Percentiles rank a stretch among this genome's conserved stretches.
Evolutionary conservation across 2,329 filamentous ascomycete species (phyloP).

Genomic region (Conoideocrella luteorostrata): DNA sequence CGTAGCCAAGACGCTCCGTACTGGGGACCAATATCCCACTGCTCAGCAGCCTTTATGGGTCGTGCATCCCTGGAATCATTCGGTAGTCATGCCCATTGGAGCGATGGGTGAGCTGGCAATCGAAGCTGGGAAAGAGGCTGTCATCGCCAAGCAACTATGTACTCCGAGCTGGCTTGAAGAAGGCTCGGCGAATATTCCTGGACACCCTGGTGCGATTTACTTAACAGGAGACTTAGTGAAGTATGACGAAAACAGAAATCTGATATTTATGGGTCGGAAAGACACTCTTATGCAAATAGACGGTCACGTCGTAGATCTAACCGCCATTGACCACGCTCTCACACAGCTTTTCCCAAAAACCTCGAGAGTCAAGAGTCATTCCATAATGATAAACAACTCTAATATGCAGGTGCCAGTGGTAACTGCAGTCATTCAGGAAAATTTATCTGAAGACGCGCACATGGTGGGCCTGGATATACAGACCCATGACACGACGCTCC

Average conservation of each 20-base stretch:
- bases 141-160: too few relatives aligned
- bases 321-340: slow-evolving; percentile 17
- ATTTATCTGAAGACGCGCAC: background rate
- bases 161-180: slow-evolving; percentile 18
- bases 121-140: slow-evolving; percentile 4
- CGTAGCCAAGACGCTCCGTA: slow-evolving; percentile 12
- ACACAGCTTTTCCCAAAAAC: slow-evolving; percentile 14
- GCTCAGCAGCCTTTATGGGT: slow-evolving; percentile 21
- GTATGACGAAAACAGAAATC: slow-evolving; percentile 15
- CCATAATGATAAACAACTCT: slow-evolving; percentile 15
- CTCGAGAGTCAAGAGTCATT: slow-evolving; percentile 10
- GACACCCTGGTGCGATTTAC: slow-evolving; percentile 16
- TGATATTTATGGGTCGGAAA: slow-evolving; percentile 18
- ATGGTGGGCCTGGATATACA: background rate
- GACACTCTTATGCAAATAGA: slow-evolving; percentile 17
- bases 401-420: slow-evolving; percentile 8
- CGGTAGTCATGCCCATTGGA: slow-evolving; percentile 23
- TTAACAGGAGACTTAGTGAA: slow-evolving; percentile 20
- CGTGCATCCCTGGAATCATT: slow-evolving; percentile 18
- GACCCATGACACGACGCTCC: slow-evolving; percentile 5
- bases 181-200: slow-evolving; percentile 11
- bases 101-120: slow-evolving; percentile 28
- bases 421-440: background rate
- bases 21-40: slow-evolving; percentile 17
- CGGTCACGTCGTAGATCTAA: slow-evolving; percentile 19